Base-by-base conservation (phyloP, 2,329 filamentous ascomycete species). In the Triangularia verruculosa region DNA sequence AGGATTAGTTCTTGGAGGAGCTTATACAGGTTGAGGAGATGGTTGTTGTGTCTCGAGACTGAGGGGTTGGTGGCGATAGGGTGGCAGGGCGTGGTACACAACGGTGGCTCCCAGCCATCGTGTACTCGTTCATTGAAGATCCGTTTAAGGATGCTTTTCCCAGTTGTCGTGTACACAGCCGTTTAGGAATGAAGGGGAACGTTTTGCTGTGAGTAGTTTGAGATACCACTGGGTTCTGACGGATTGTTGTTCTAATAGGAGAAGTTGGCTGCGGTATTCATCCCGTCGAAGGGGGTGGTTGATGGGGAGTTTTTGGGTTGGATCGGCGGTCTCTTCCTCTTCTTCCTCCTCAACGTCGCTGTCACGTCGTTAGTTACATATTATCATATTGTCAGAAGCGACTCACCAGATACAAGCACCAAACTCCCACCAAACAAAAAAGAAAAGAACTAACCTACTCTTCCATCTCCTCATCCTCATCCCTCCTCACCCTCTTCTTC, bases 381-480 rank as follows among this genome's bases (percentile, higher is more conserved):
- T 47, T 47, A 47, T 5, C 17, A 47, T 47, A 7, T 13, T 7
- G 13, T 47, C 39, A 7, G 39, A 47, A n/a, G 13, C 39, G 39
- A 47, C 13, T 47, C 13, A 47, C 39, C 39, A 47, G 15, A 47
- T 20, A 47, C 4, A 47, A n/a, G 39, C 4, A 47, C n/a, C n/a
- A n/a, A n/a, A n/a, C n/a, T n/a, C n/a, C n/a, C n/a, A n/a, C n/a
- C n/a, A n/a, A 47, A 15, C 15, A 15, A 47, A 15, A 47, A 47
- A 47, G 39, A 20, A 20, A 20, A 13, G 39, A 47, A 47, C 13
- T 15, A 47, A 53, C 51, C 47, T 57, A 55, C 3, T 30, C 58
- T 20, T n/a, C 39, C 5, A 43, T 47, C 34, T 64, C 39, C 12
- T 59, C 61, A 30, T 61, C 59, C 12, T 56, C 57, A 57, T 47